Base-by-base conservation (phyloP, 2,329 filamentous ascomycete species). In the Pseudogymnoascus sp. region DNA sequence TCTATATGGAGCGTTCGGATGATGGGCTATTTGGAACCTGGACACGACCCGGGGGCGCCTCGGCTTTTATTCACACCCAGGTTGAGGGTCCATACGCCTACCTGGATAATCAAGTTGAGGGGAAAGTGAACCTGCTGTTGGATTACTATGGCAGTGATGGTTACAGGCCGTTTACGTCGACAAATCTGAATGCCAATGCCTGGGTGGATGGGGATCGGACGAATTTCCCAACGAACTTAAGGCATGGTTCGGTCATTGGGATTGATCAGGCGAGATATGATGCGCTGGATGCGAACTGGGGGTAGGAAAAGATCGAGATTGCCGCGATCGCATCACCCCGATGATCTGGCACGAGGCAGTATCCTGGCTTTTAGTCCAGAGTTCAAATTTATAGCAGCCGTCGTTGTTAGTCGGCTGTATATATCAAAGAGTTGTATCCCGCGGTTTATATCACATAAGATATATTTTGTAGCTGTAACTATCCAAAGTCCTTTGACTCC, bases 191-290 rank as follows among this genome's bases (percentile, higher is more conserved):
- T 66, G 74, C 71, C 2, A 81, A 81, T 44, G 74, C 72, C 16
- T 84, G 81, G 81, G 74, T 70, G 1, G 76, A 77, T 31, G 80
- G 77, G 47, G 73, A 74, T 64, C 68, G 76, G 38, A 68, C 69
- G 1, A 72, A 66, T 0, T 83, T 80, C 66, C 81, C 81, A 7
- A 75, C 67, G 56, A 77, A 78, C 33, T 64, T 83, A 67, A 78
- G 81, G 65, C 81, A 84, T 71, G 81, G 81, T 7, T 79, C 78
- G 64, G 78, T 83, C 21, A 65, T 83, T 66, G 76, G 80, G 0
- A 71, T 83, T 3, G 80, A 77, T 59, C 70, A 75, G 71, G 74
- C 71, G 8, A 66, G 77, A 53, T 79, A 79, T 56, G 71, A 76
- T 64, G 77, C 78, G 4, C 66, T 83, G 65, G 70, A 67, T 33